These are phyloP conservation scores for Oenanthe javanica DNA, from an alignment of 140 eudicot species.

Conservation along the genomic window DNA sequence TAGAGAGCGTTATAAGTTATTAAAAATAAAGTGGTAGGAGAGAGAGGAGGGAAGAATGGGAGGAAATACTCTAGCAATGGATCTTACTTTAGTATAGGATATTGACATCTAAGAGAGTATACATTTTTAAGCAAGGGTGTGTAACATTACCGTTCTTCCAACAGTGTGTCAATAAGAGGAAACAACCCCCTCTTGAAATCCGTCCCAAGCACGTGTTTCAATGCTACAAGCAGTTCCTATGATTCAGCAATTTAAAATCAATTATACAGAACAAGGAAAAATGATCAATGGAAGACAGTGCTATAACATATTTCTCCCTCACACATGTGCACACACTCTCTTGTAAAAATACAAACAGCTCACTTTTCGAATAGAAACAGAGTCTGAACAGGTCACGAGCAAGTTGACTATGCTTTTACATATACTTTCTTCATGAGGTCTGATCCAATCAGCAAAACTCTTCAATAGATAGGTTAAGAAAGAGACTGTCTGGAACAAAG, in stretches of 20 bases:
- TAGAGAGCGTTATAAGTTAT: too few relatives aligned
- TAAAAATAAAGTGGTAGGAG: too few relatives aligned
- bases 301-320: not conserved
- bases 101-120: not conserved
- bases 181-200: constrained; percentile 93
- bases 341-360: constrained; percentile 12
- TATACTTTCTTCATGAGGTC: constrained; percentile 94
- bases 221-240: constrained; percentile 92
- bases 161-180: constrained; percentile 86
- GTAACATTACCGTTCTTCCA: constrained; percentile 76
- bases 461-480: constrained; percentile 89
- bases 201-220: constrained; percentile 92
- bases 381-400: constrained; percentile 98
- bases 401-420: constrained; percentile 94
- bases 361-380: constrained; percentile 91
- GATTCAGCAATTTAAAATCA: constrained; percentile 13
- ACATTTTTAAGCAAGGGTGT: not conserved
- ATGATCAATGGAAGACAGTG: not conserved
- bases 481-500: constrained; percentile 79
- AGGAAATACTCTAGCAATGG: too few relatives aligned
- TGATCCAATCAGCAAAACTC: constrained; percentile 89
- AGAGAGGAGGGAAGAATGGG: too few relatives aligned
- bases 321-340: not conserved
- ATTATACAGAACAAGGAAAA: constrained; percentile 14
- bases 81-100: not conserved